Evolutionary conservation across 371 early-diverging fungal genomes (phyloP), one percentile per base, ranked within the genome.

Genomic region (Neoconidiobolus thromboides): DNA sequence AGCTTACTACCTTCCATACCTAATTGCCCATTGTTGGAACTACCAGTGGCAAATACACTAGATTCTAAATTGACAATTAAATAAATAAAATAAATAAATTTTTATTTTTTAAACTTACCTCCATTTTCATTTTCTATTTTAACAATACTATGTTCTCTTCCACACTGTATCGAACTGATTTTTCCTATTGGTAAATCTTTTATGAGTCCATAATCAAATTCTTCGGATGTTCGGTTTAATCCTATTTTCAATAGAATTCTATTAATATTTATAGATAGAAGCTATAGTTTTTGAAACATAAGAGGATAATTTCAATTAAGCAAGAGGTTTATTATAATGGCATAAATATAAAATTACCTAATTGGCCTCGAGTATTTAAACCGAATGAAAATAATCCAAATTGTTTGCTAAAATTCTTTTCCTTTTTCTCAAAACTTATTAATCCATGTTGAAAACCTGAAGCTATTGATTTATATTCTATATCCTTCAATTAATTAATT

Each of bases 21-120:
- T 49, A 71, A 46, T 44, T 71, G 71, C 2, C 71, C 71, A 52
- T 71, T 69, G 64, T 67, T 71, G 5, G 66, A 64, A 48, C 66
- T 67, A 7, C 71, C 71, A 57, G 67, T 67, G 1, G 62, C 69
- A 63, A 67, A 69, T 26, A 71, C 44, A 26, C 26, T 26, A 26
- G 26, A 26, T 26, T 26, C 26, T 26, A 26, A 26, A 26, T 26
- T 26, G 26, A 26, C 26, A 26, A 26, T 26, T 26, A 26, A 26
- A 26, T 26, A 26, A 26, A 26, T 26, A 26, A 26, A 26, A 26
- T 6, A 62, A 41, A 12, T n/a, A 9, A 3, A 63, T 47, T 41
- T 36, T 48, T 44, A 10, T 37, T 55, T 47, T 38, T 49, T 46
- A 9, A 15, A 43, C 1, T 37, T 7, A 10, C 9, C 12, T 12